Conservation (phyloP, 495 filamentous ascomycete species). For the Podospora tetraspora region DNA sequence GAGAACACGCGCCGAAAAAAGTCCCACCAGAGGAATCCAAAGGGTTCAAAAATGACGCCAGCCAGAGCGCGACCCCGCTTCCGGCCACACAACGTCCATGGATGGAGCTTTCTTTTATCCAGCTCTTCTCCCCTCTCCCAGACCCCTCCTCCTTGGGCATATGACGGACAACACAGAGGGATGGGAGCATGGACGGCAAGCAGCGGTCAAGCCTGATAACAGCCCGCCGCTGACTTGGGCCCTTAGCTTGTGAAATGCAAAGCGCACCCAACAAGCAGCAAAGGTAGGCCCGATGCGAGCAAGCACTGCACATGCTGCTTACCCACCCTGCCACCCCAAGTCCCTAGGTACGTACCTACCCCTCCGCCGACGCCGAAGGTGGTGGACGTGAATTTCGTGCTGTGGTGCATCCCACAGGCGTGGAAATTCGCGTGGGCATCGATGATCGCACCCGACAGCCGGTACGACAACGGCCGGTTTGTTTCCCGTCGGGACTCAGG, state of each 20-base stretch:
- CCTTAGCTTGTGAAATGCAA: background rate
- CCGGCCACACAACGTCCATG: background rate
- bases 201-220: background rate
- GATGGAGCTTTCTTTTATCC: background rate
- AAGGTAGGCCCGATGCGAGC: background rate
- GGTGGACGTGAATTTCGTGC: background rate
- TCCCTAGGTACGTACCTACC: background rate
- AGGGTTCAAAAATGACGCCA: background rate
- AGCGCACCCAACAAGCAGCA: background rate
- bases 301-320: background rate
- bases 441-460: background rate
- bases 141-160: too few species aligned
- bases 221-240: background rate
- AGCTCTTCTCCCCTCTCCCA: background rate
- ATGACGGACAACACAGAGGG: background rate
- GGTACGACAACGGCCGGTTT: background rate
- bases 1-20: background rate
- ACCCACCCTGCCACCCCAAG: background rate
- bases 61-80: background rate
- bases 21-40: background rate
- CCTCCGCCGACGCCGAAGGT: background rate
- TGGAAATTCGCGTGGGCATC: background rate
- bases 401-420: background rate
- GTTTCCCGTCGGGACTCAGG: background rate
- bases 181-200: background rate